Conservation (phyloP, 192 early-diverging fungal species). For the Kickxella alabastrina region DNA sequence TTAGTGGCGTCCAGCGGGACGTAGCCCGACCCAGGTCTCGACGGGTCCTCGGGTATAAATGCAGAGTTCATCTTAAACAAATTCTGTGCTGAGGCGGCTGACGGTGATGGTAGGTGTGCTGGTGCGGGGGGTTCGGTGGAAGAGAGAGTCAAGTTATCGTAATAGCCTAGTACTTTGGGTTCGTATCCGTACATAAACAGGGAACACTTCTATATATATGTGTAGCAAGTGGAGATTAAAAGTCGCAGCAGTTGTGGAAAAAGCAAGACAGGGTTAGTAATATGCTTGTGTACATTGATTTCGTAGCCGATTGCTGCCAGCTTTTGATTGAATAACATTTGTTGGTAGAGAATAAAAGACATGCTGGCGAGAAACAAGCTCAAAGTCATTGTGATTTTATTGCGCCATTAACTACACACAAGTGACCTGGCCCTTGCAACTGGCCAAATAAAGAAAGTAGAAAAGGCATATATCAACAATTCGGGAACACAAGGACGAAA, state of each 20-base stretch:
- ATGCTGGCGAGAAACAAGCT: background rate
- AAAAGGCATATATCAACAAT: background rate
- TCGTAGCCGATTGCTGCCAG: too few relatives aligned
- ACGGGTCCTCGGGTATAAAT: conserved; percentile 40
- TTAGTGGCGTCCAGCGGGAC: conserved; percentile 23
- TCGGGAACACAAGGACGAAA: too few relatives aligned
- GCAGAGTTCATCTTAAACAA: conserved; percentile 50
- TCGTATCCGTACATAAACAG: conserved; percentile 47
- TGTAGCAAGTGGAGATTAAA: background rate
- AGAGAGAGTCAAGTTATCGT: conserved; percentile 43
- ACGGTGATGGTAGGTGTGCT: conserved; percentile 11
- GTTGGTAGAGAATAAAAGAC: too few relatives aligned
- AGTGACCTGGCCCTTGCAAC: too few relatives aligned
- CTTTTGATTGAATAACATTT: too few relatives aligned
- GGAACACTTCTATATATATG: background rate
- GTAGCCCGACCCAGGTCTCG: conserved; percentile 22
- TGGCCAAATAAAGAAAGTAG: too few relatives aligned
- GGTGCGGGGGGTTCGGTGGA: conserved; percentile 42
- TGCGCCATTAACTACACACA: too few relatives aligned
- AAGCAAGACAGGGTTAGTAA: background rate
- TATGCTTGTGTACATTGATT: too few relatives aligned
- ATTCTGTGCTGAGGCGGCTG: conserved; percentile 16
- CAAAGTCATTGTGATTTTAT: too few relatives aligned
- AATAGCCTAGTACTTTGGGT: conserved; percentile 23
- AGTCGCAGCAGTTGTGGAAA: background rate